phyloP scores from a whole-genome alignment of 2,329 filamentous ascomycete genomes.

The Talaromyces piceae region DNA sequence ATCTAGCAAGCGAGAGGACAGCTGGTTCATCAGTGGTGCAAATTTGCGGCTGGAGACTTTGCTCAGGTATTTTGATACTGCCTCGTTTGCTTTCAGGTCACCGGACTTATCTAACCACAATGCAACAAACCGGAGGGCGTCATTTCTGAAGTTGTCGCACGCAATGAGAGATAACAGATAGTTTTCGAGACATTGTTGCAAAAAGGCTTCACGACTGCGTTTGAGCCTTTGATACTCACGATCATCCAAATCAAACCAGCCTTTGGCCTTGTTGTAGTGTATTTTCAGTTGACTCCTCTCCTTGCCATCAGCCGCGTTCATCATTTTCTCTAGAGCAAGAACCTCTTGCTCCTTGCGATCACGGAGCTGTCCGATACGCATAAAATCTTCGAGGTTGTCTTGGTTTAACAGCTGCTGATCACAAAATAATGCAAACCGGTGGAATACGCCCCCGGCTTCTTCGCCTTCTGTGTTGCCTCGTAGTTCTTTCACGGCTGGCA shows the following conservation, averaged over 20 bases:
- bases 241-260: conserved; percentile 85
- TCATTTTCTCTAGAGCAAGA: conserved; percentile 58
- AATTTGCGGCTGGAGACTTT: conserved; percentile 87
- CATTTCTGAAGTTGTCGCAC: conserved; percentile 82
- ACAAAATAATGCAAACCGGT: conserved; percentile 92
- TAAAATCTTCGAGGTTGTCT: conserved; percentile 76
- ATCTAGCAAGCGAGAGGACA: conserved; percentile 83
- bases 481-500: conserved; percentile 75
- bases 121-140: conserved; percentile 84
- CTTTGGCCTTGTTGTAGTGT: conserved; percentile 64
- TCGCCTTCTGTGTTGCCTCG: conserved; percentile 58
- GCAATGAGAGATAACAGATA: conserved; percentile 79
- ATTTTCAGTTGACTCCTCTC: conserved; percentile 53
- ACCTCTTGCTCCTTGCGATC: conserved; percentile 78
- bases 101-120: conserved; percentile 85
- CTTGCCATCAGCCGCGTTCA: conserved; percentile 41
- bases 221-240: conserved; percentile 75
- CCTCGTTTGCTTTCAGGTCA: conserved; percentile 67
- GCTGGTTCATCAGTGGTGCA: conserved; percentile 85
- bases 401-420: conserved; percentile 86
- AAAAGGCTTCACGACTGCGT: conserved; percentile 68
- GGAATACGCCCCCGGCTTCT: conserved; percentile 81
- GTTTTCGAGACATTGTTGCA: conserved; percentile 86
- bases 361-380: conserved; percentile 68
- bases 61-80: conserved; percentile 62